These are phyloP conservation scores for Lyophyllum atratum DNA, from an alignment of 768 basidiomycete genomes.

Conservation along the genomic window DNA sequence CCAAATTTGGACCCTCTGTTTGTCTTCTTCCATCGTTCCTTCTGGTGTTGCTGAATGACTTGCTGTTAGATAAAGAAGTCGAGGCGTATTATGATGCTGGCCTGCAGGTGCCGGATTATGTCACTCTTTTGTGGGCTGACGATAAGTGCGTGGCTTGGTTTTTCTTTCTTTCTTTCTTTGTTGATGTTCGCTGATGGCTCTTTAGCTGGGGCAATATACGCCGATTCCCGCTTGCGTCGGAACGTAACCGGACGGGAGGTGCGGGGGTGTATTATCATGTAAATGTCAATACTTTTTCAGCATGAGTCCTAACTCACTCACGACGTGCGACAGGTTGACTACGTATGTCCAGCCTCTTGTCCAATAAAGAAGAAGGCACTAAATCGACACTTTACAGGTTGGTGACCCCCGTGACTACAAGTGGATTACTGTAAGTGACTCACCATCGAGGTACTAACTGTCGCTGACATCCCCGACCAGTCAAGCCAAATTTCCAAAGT, in stretches of 20 bases:
- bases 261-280: conserved; percentile 75
- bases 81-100: conserved; percentile 68
- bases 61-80: conserved; percentile 53
- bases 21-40: conserved; percentile 17
- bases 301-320: conserved; percentile 1
- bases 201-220: conserved; percentile 70
- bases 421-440: conserved; percentile 57
- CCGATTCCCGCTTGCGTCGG: conserved; percentile 52
- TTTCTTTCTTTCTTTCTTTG: not conserved
- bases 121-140: conserved; percentile 71
- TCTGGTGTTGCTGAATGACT: not conserved
- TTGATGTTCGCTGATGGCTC: not conserved
- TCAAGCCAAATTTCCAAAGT: conserved; percentile 57
- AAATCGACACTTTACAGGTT: conserved; percentile 40
- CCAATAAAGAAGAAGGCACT: not conserved
- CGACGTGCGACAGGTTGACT: conserved; percentile 40
- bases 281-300: conserved; percentile 15
- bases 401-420: conserved; percentile 70
- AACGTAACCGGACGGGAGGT: conserved; percentile 64
- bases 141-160: conserved; percentile 54
- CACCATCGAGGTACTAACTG: not conserved
- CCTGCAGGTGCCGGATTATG: conserved; percentile 61
- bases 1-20: conserved; percentile 67
- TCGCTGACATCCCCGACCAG: conserved; percentile 24
- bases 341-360: conserved; percentile 27